Base-by-base conservation (phyloP, 2,329 filamentous ascomycete genomes). In the Pseudovirgaria hyperparasitica region DNA sequence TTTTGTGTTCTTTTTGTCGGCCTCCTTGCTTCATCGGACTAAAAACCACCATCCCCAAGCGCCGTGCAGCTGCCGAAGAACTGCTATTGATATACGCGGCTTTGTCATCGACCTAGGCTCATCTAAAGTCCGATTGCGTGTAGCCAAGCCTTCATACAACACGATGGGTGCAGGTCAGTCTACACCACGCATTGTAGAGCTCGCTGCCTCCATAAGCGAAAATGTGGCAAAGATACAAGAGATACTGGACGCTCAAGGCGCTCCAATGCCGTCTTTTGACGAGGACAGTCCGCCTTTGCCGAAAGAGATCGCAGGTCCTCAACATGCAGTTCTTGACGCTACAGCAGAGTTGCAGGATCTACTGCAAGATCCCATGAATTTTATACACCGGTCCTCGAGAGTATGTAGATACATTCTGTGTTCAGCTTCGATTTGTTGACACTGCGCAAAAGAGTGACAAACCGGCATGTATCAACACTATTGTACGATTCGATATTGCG, bases 271-370 rank as follows among this genome's bases (percentile, higher is more conserved):
- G 17, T 37, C 35, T 1, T 37, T 37, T 29, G 28, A 20, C n/a
- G 35, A 37, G 26, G 22, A 31, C 16, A 14, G 21, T 12, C 28
- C 30, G n/a, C 23, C 25, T 9, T 18, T 29, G 9, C 35, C 35
- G 2, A 22, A 19, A 5, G 19, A 35, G 17, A 30, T 35, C 16
- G 27, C 32, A 16, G 13, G 16, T 16, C 26, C 33, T 9, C 31
- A 29, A 22, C 32, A 37, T 33, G 18, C 30, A 3, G 23, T 35
- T 1, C 35, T 37, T 9, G 32, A 37, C 31, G 32, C 35, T 11
- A 29, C 35, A 29, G 32, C 35, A 24, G 35, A 37, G 19, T 32
- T 37, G 3, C 35, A 37, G 15, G 35, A 37, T 19, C 9, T 37
- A 7, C 35, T 37, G 18, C 29, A 34, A 16, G 35, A 34, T 16